phyloP scores from a whole-genome alignment of 805 yeast species.

The Pichia ethanolica region DNA sequence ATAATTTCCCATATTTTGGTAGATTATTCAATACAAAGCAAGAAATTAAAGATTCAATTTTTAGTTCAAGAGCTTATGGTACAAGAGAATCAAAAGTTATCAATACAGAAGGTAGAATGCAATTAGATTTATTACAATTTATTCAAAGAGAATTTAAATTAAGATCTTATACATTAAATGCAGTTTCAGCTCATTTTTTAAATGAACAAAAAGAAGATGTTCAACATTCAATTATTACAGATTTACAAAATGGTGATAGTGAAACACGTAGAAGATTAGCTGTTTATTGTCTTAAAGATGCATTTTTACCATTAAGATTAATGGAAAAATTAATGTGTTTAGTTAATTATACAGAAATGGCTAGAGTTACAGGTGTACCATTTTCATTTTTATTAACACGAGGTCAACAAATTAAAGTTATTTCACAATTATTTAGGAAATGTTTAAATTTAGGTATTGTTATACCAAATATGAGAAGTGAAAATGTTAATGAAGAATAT shows the following conservation, averaged over 20 bases:
- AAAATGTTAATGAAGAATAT: constrained; percentile 82
- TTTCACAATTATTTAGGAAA: constrained; percentile 90
- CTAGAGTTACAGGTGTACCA: constrained; percentile 98
- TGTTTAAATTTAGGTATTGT: constrained; percentile 82
- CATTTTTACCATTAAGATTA: constrained; percentile 81
- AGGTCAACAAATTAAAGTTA: constrained; percentile 97
- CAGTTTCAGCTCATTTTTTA: constrained; percentile 89
- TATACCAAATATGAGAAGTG: constrained; percentile 81
- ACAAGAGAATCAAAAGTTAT: constrained; percentile 87
- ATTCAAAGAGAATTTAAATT: constrained; percentile 91
- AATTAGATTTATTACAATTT: constrained; percentile 85
- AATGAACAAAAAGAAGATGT: constrained; percentile 98
- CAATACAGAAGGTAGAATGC: constrained; percentile 94
- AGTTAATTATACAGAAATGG: constrained; percentile 98
- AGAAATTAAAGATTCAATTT: constrained; percentile 71
- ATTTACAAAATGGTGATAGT: constrained; percentile 82
- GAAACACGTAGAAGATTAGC: constrained; percentile 94
- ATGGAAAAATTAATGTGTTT: constrained; percentile 92
- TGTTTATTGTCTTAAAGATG: constrained; percentile 94
- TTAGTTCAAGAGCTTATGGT: constrained; percentile 94
- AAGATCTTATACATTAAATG: constrained; percentile 88
- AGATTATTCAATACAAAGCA: constrained; percentile 62
- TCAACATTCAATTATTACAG: constrained; percentile 93
- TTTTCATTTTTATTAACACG: constrained; percentile 80
- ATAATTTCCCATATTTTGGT: constrained; percentile 79